Evolutionary conservation across 2,329 filamentous ascomycete species (phyloP).

Genomic region (Chaetomiaceae sp.): DNA sequence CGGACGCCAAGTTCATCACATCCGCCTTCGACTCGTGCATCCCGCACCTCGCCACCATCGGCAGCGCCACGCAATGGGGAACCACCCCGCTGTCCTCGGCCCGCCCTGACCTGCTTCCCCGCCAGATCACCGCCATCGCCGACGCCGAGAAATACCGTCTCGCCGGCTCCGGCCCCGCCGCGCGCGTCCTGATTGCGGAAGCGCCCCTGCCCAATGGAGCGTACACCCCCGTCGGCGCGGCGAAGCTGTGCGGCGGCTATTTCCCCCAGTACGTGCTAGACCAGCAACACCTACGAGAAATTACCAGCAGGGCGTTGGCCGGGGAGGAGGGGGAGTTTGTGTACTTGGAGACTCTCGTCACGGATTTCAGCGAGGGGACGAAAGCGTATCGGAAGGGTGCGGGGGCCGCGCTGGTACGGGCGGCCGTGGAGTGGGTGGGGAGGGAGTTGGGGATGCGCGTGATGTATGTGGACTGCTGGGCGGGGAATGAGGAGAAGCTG

Average conservation of each 20-base stretch:
- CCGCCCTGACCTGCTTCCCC: constrained; percentile 3
- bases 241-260: constrained; percentile 5
- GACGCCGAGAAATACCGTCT: constrained; percentile 3
- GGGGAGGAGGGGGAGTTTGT: constrained; percentile 6
- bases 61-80: constrained; percentile 16
- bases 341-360: constrained; percentile 11
- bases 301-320: background rate
- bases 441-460: constrained; percentile 7
- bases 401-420: constrained; percentile 10
- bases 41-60: constrained; percentile 14
- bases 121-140: constrained; percentile 8
- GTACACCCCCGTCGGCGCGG: constrained; percentile 5
- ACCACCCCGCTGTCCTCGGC: background rate
- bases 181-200: constrained; percentile 13
- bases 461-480: constrained; percentile 18
- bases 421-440: constrained; percentile 7
- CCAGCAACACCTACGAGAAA: constrained; percentile 1
- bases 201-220: background rate
- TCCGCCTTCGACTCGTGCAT: constrained; percentile 16
- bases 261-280: constrained; percentile 3
- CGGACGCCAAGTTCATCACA: constrained; percentile 14
- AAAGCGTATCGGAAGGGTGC: constrained; percentile 11
- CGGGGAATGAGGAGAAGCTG: constrained; percentile 15
- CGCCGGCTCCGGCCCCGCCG: background rate
- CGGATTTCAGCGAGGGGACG: constrained; percentile 7